Percentiles rank a stretch among this genome's conserved stretches.
phyloP scores from a whole-genome alignment of 768 basidiomycete genomes.

The Cystoderma amianthinum region DNA sequence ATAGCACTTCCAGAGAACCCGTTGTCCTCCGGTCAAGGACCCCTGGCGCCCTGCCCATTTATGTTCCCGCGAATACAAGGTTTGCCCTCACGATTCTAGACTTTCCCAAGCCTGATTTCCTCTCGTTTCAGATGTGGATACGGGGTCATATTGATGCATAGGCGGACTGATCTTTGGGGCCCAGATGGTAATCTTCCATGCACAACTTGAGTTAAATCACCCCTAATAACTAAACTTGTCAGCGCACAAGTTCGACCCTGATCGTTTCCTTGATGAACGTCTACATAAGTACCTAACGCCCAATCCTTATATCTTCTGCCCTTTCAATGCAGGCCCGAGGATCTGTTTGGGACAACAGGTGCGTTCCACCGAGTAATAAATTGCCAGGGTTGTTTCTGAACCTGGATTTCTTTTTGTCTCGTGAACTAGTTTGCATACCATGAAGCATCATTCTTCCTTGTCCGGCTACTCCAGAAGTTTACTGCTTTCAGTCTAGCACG shows the following conservation, averaged over 20 bases:
- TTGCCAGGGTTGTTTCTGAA: too few relatives aligned
- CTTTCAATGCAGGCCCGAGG: constrained; percentile 31
- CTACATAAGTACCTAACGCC: constrained; percentile 33
- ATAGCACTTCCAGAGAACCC: constrained; percentile 4
- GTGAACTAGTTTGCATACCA: constrained; percentile 50
- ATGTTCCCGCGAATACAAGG: constrained; percentile 6
- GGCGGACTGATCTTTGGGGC: constrained; percentile 45
- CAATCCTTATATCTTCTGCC: constrained; percentile 34
- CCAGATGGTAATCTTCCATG: constrained; percentile 32
- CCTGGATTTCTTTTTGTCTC: too few relatives aligned
- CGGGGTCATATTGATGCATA: constrained; percentile 39
- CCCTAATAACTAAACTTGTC: too few relatives aligned
- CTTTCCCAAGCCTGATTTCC: not conserved
- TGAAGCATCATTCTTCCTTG: constrained; percentile 48
- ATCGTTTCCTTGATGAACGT: constrained; percentile 49
- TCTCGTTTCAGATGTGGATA: constrained; percentile 13
- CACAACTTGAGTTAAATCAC: not conserved
- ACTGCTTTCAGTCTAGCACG: constrained; percentile 32
- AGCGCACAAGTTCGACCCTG: constrained; percentile 47
- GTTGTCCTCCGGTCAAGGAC: constrained; percentile 13
- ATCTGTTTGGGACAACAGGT: constrained; percentile 36
- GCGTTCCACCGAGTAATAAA: too few relatives aligned
- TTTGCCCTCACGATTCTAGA: not conserved
- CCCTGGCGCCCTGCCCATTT: constrained; percentile 4
- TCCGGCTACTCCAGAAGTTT: constrained; percentile 45